Evolutionary conservation across 2,329 filamentous ascomycete genomes (phyloP).

Genomic region (Xylaria sp.): DNA sequence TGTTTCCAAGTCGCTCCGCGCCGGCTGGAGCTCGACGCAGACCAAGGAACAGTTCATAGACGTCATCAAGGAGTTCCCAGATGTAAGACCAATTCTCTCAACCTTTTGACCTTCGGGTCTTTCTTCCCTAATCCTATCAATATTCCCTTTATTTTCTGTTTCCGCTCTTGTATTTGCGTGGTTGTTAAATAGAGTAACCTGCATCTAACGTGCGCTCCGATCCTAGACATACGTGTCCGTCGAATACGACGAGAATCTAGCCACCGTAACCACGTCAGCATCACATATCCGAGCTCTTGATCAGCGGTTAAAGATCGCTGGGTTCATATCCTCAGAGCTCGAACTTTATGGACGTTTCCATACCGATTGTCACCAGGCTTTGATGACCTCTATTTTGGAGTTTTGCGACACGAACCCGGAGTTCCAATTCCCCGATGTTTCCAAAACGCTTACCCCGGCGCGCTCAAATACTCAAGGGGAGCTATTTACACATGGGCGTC

Average conservation of each 20-base stretch:
- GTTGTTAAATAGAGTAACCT: no score
- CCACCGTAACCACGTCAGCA: conserved; percentile 41
- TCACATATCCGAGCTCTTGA: conserved; percentile 31
- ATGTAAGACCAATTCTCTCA: conserved; percentile 2
- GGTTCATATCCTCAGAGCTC: conserved; percentile 39
- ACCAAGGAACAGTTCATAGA: conserved; percentile 27
- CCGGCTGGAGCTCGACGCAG: conserved; percentile 34
- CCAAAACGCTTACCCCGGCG: conserved; percentile 36
- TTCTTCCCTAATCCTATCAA: neutral
- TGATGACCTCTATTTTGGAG: conserved; percentile 27
- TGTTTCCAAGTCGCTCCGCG: conserved; percentile 29
- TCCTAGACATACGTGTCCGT: conserved; percentile 20
- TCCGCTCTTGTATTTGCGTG: no score
- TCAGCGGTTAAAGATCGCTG: conserved; percentile 35
- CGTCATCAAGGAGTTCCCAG: conserved; percentile 6
- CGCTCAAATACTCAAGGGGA: conserved; percentile 23
- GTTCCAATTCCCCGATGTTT: conserved; percentile 44
- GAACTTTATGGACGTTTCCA: conserved; percentile 45
- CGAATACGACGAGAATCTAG: conserved; percentile 43
- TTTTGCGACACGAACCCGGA: conserved; percentile 37
- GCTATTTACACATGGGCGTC: conserved; percentile 29
- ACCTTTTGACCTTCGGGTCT: neutral
- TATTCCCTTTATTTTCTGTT: neutral
- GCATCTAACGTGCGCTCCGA: conserved; percentile 20
- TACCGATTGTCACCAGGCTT: conserved; percentile 8